Base-by-base conservation (phyloP, 169 alveolate genomes). In the Eimeria necatrix region DNA sequence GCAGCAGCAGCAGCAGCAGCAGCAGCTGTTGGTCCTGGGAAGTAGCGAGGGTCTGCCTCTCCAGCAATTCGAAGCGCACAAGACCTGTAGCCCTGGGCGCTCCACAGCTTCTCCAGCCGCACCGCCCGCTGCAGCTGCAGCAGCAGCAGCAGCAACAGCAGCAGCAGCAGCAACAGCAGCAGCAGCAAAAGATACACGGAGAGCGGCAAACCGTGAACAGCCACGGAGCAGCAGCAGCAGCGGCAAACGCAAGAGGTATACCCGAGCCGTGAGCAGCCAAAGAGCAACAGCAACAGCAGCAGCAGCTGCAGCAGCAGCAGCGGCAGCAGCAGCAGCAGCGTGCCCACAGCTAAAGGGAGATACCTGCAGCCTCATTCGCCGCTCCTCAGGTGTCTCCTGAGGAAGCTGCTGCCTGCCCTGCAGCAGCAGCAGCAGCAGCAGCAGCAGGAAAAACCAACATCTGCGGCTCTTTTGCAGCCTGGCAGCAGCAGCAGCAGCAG, bases 11-110 rank as follows among this genome's bases (percentile, higher is more conserved):
- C 64, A 53, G 64, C 64, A 53, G 64, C 64, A 9, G 14, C 14
- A 26, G 46, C 84, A 26, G 84, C 48, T 24, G 84, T 51, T 8
- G 48, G 52, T 8, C n/a, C 84, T 4, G 46, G 20, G 52, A 73
- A 24, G 84, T 73, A 73, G 9, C 52, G 84, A 18, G 84, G 84
- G 24, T n/a, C 48, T 18, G 49, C n/a, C 84, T 73, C 84, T 32
- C 84, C 84, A 8, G 84, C 48, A 4, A 73, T 5, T 18, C 84
- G 84, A 46, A 73, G 52, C 48, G 53, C 84, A 18, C 10, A 51
- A n/a, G 84, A 73, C 48, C 18, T 73, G 84, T 73, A 73, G n/a
- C 52, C 52, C 52, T 64, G 76, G 26, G 76, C 8, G 5, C 9
- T 24, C 76, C 76, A 64, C 76, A 64, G 76, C 26, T n/a, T 64